Conservation (phyloP, 2,329 filamentous ascomycete genomes). For the Basipetospora chlamydospora region DNA sequence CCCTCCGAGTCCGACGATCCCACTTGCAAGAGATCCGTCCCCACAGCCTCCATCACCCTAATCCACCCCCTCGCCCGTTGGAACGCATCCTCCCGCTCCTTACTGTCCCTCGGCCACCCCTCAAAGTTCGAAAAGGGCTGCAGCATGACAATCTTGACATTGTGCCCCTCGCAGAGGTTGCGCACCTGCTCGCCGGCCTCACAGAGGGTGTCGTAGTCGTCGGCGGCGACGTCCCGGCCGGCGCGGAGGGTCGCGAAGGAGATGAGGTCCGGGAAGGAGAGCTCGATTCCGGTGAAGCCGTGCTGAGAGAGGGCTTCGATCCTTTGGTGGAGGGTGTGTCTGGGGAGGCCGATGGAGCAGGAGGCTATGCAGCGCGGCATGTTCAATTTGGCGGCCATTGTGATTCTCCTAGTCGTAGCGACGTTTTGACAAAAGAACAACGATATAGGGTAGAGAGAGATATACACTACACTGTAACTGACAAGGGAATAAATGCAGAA, state of each 20-base stretch:
- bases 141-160: slow-evolving; percentile 51
- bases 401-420: too few relatives aligned
- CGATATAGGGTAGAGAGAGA: too few relatives aligned
- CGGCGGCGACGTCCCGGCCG: slow-evolving; percentile 32
- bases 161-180: slow-evolving; percentile 35
- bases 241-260: slow-evolving; percentile 40
- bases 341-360: slow-evolving; percentile 28
- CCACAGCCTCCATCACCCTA: slow-evolving; percentile 53
- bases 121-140: slow-evolving; percentile 69
- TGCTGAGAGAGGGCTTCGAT: slow-evolving; percentile 47
- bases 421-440: too few relatives aligned
- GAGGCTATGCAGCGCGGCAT: slow-evolving; percentile 35
- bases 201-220: slow-evolving; percentile 45
- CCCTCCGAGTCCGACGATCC: slow-evolving; percentile 46
- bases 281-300: slow-evolving; percentile 56
- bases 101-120: slow-evolving; percentile 48
- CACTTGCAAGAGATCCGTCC: slow-evolving; percentile 57
- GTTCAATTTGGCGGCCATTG: slow-evolving; percentile 3
- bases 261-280: slow-evolving; percentile 59
- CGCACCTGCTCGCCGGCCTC: slow-evolving; percentile 39
- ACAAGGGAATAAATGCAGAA: too few relatives aligned
- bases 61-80: slow-evolving; percentile 51
- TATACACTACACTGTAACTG: too few relatives aligned
- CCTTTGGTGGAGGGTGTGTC: slow-evolving; percentile 38
- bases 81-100: slow-evolving; percentile 48